phyloP scores from a whole-genome alignment of 352 stramenopile genomes.

The Globisporangium canariense region DNA sequence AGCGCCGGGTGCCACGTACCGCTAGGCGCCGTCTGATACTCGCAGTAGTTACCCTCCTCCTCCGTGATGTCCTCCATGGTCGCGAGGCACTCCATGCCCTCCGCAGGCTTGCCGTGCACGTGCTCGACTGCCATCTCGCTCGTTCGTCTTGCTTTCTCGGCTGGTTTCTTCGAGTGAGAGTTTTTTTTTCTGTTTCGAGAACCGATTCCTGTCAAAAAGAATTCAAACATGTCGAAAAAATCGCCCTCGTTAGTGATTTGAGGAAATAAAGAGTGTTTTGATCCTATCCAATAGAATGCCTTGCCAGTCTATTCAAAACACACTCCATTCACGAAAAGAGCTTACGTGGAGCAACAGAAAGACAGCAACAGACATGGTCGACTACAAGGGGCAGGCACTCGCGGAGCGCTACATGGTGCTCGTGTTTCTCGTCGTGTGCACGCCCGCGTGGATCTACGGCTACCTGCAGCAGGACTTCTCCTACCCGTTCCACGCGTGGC shows the following conservation, averaged over 20 bases:
- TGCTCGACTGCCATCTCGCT: slow-evolving; percentile 19
- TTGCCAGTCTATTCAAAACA: not conserved
- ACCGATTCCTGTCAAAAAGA: slow-evolving; percentile 1
- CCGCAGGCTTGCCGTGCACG: slow-evolving; percentile 72
- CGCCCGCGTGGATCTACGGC: slow-evolving; percentile 80
- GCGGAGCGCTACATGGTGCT: slow-evolving; percentile 60
- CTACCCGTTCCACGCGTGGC: slow-evolving; percentile 74
- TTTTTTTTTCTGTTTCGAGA: slow-evolving; percentile 1
- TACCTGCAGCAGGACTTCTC: slow-evolving; percentile 82
- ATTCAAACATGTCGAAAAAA: not conserved
- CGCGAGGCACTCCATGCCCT: slow-evolving; percentile 90
- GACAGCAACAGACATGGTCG: slow-evolving; percentile 49
- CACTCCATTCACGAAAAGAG: slow-evolving; percentile 2
- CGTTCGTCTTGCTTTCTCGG: slow-evolving; percentile 2
- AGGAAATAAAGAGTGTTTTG: not conserved
- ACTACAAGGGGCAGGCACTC: slow-evolving; percentile 82
- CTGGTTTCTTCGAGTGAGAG: not conserved
- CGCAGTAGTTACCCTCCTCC: slow-evolving; percentile 84
- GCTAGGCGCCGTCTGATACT: slow-evolving; percentile 91
- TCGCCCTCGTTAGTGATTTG: not conserved
- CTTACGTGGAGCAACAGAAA: slow-evolving; percentile 13
- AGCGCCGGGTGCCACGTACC: slow-evolving; percentile 84
- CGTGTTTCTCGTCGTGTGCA: slow-evolving; percentile 74
- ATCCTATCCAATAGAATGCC: slow-evolving; percentile 1
- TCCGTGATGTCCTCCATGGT: slow-evolving; percentile 96